Evolutionary conservation across 352 stramenopile genomes (phyloP).

Genomic region (Pythium aristosporum): DNA sequence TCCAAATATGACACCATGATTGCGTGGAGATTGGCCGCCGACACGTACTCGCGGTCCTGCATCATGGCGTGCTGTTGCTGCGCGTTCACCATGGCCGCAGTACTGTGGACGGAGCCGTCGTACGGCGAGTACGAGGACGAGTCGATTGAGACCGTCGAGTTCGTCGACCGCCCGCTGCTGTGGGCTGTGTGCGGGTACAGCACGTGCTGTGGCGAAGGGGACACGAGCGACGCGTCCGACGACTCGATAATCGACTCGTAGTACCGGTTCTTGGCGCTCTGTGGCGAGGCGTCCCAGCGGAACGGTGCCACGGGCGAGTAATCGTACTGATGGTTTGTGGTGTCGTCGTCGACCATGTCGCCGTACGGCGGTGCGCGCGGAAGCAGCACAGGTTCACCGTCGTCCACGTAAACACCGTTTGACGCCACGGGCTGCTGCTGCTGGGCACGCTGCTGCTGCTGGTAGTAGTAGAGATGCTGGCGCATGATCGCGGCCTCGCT

Average conservation of each 20-base stretch:
- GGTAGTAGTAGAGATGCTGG: slow-evolving; percentile 10
- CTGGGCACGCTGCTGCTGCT: slow-evolving; percentile 8
- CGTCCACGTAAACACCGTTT: slow-evolving; percentile 20
- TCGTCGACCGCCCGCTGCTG: slow-evolving; percentile 13
- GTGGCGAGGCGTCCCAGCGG: slow-evolving; percentile 31
- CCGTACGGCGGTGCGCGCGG: slow-evolving; percentile 24
- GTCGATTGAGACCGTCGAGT: slow-evolving; percentile 25
- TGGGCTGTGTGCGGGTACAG: slow-evolving; percentile 27
- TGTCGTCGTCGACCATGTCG: slow-evolving; percentile 22
- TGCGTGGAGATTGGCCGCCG: slow-evolving; percentile 41
- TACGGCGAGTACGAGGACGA: slow-evolving; percentile 19
- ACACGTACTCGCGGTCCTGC: slow-evolving; percentile 39
- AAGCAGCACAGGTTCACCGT: slow-evolving; percentile 46
- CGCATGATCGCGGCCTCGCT: slow-evolving; percentile 6
- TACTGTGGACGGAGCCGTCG: not conserved
- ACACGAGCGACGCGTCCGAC: slow-evolving; percentile 23
- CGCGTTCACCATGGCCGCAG: not conserved
- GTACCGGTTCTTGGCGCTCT: slow-evolving; percentile 33
- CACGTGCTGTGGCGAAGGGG: slow-evolving; percentile 37
- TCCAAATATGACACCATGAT: slow-evolving; percentile 58
- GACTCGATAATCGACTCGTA: slow-evolving; percentile 39
- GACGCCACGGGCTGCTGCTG: slow-evolving; percentile 5
- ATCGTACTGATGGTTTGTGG: slow-evolving; percentile 31
- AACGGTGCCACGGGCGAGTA: slow-evolving; percentile 35
- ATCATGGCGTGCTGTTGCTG: slow-evolving; percentile 3